Evolutionary conservation across 345 rosid genomes (phyloP).

Genomic region (Chamaenerion angustifolium): DNA sequence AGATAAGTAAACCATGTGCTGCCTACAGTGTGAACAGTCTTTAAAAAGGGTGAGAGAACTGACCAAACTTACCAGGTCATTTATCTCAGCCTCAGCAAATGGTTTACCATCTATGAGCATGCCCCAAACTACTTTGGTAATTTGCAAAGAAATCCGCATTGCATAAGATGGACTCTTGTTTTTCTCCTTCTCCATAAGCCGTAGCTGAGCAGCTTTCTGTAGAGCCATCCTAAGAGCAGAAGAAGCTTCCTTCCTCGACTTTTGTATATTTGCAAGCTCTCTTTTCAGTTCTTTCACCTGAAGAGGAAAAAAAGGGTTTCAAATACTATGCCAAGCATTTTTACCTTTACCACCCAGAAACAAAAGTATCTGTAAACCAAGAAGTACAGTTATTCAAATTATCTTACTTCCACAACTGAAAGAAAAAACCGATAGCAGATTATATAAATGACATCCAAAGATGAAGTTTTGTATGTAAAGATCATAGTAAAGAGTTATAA

Average conservation of each 20-base stretch:
- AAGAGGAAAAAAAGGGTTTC: background rate
- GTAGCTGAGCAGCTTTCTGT: conserved; percentile 87
- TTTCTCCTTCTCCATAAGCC: conserved; percentile 90
- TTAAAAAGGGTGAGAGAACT: background rate
- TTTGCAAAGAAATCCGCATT: conserved; percentile 89
- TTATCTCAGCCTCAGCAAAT: conserved; percentile 98
- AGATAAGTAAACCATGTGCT: background rate
- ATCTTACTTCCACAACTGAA: too few relatives aligned
- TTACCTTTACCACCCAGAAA: too few relatives aligned
- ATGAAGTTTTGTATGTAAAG: too few relatives aligned
- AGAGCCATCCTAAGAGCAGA: conserved; percentile 57
- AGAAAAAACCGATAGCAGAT: too few relatives aligned
- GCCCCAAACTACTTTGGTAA: conserved; percentile 83
- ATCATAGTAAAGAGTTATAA: too few relatives aligned
- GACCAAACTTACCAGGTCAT: conserved; percentile 57
- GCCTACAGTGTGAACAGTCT: background rate
- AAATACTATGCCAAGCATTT: background rate
- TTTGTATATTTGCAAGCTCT: conserved; percentile 68
- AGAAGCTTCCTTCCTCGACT: conserved; percentile 68
- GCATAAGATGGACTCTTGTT: conserved; percentile 97
- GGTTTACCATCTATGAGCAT: conserved; percentile 97
- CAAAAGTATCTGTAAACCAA: too few relatives aligned
- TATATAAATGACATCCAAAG: too few relatives aligned
- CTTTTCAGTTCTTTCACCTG: conserved; percentile 79
- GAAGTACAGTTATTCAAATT: too few relatives aligned